Base-by-base conservation (phyloP, 176 grass and related monocot genomes). In the Dactylis glomerata region DNA sequence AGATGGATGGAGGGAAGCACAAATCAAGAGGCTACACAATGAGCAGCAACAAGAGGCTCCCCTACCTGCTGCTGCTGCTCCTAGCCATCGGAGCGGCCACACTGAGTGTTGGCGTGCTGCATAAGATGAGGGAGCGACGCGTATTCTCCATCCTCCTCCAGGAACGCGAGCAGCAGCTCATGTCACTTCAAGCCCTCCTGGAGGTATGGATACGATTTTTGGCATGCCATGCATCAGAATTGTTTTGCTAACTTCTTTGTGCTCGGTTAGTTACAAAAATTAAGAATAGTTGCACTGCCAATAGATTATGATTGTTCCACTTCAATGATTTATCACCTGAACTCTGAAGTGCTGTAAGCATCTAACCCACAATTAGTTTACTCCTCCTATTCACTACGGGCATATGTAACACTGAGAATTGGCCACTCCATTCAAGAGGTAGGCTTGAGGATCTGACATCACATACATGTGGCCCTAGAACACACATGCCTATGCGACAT, bases 111-210 rank as follows among this genome's bases (percentile, higher is more conserved):
- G 75, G 87, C 34, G 54, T 98, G 68, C 87, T 98, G 65, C 96
- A 95, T 70, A 98, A 95, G 83, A 90, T 98, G 92, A 88, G 93
- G 81, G 96, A 98, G 74, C 85, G 89, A 57, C 89, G 91, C 0
- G 83, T 98, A 68, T 75, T 93, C n/a, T 16, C 89, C 32, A 80
- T 98, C n/a, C 91, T 98, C 49, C 80, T 98, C 34, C 83, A 90
- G 66, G 93, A 98, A 72, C 87, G 87, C 10, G 91, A 98, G 46
- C 73, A 81, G 57, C 91, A 98, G 78, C 81, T 98, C 42, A 61
- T 95, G 22, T 92, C 93, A 59, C 65, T 98, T 12, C 89, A 95
- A 22, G 74, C 88, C 28, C 85, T 95, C 46, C 80, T 95, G 2
- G 82, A 95, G 96, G 96, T 98, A 92, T 16, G 51, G 6, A 67